Conservation (phyloP, 805 yeast genomes). For the Diddensiella caesifluorescens region DNA sequence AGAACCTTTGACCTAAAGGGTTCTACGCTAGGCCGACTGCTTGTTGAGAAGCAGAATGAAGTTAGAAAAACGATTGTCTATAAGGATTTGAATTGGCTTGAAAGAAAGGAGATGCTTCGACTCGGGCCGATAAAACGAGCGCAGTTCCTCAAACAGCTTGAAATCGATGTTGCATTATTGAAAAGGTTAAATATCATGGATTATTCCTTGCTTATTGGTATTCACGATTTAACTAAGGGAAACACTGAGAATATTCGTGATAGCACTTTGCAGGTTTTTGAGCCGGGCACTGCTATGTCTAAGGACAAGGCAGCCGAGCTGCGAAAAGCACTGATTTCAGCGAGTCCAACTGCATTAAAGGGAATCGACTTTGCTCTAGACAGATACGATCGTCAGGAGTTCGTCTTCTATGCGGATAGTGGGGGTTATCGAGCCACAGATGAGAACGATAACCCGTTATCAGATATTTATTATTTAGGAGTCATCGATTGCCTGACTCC, state of each 20-base stretch:
- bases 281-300: slow-evolving; percentile 28
- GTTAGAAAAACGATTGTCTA: slow-evolving; percentile 42
- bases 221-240: slow-evolving; percentile 68
- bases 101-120: slow-evolving; percentile 53
- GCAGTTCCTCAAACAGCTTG: slow-evolving; percentile 62
- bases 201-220: slow-evolving; percentile 82
- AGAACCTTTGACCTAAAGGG: slow-evolving; percentile 89
- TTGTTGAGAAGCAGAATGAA: slow-evolving; percentile 17
- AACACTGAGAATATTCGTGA: slow-evolving; percentile 39
- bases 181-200: slow-evolving; percentile 87
- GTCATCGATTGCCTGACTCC: slow-evolving; percentile 88
- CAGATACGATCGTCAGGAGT: slow-evolving; percentile 30
- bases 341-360: slow-evolving; percentile 33
- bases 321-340: slow-evolving; percentile 29
- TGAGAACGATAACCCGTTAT: slow-evolving; percentile 52
- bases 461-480: slow-evolving; percentile 81
- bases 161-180: slow-evolving; percentile 66
- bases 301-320: slow-evolving; percentile 30
- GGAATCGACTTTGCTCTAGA: slow-evolving; percentile 27
- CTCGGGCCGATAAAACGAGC: slow-evolving; percentile 69
- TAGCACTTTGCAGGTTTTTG: slow-evolving; percentile 32
- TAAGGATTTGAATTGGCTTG: slow-evolving; percentile 88
- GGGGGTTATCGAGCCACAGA: slow-evolving; percentile 81
- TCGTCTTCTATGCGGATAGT: slow-evolving; percentile 66
- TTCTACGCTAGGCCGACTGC: slow-evolving; percentile 72